phyloP scores from a whole-genome alignment of 148 eudicot species.

The Silene conica region DNA sequence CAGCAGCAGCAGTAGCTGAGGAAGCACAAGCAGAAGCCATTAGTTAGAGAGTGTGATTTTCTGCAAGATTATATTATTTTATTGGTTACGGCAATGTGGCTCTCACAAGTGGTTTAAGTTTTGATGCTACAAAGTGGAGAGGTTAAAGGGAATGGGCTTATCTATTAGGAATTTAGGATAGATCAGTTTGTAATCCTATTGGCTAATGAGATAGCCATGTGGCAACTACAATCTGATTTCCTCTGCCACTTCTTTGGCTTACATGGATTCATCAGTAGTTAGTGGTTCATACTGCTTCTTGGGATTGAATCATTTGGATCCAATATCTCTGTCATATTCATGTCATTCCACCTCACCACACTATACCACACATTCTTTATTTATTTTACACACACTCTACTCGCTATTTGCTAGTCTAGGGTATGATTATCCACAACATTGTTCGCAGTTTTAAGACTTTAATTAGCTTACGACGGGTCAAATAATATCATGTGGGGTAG shows the following conservation, averaged over 20 bases:
- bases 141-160: slow-evolving; percentile 15
- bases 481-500: too few relatives aligned
- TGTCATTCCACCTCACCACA: background rate
- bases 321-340: slow-evolving; percentile 17
- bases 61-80: background rate
- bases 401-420: too few relatives aligned
- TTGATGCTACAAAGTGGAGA: slow-evolving; percentile 1
- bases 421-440: too few relatives aligned
- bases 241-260: slow-evolving; percentile 19
- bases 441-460: too few relatives aligned
- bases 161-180: slow-evolving; percentile 34
- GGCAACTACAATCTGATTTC: slow-evolving; percentile 44
- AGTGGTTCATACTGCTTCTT: slow-evolving; percentile 40
- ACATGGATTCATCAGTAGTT: slow-evolving; percentile 33
- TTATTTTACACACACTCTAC: too few relatives aligned
- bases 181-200: slow-evolving; percentile 40
- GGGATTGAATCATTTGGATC: background rate
- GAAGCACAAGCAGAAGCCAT: slow-evolving; percentile 96
- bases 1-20: slow-evolving; percentile 81
- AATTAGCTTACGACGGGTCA: too few relatives aligned
- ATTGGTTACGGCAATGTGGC: background rate
- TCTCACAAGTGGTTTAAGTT: background rate
- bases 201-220: slow-evolving; percentile 51
- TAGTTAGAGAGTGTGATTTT: background rate
- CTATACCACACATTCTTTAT: too few relatives aligned